Base-by-base conservation (phyloP, 2,329 filamentous ascomycete species). In the Pleoardoris graminearum region DNA sequence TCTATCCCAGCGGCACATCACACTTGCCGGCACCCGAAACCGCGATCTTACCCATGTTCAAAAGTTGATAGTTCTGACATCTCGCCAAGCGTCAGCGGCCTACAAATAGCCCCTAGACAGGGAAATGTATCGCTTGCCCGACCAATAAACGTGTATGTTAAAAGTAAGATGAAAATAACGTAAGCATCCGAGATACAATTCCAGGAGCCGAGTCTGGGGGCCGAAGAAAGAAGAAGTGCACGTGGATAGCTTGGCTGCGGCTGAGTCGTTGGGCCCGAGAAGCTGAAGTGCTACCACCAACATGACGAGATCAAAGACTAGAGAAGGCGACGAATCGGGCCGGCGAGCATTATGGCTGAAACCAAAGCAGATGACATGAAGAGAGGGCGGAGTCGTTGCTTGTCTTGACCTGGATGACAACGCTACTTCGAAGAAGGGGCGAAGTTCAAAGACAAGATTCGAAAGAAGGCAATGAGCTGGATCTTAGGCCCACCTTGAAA, bases 21-120 rank as follows among this genome's bases (percentile, higher is more conserved):
- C 21, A 22, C 8, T 12, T 17, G 4, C 10, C 3, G 19, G n/a
- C 5, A 16, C 30, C 43, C 36, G 21, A 23, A 27, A 33, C 21
- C 22, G 14, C 21, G 14, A 46, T 36, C 19, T 46, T 12, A 27
- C 43, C 21, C 22, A 21, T 4, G 17, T 11, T 33, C 4, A n/a
- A 25, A 14, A 17, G n/a, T 17, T 12, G 6, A 14, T 16, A 21
- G 25, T 36, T 36, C 14, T 35, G 32, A 37, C 33, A 37, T 8
- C 32, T 47, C n/a, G 43, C 43, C 30, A 46, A 35, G 43, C n/a
- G 30, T 46, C 43, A 46, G 43, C 43, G 29, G 21, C 12, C 43
- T 46, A 35, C 43, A 46, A 35, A 45, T 36, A 46, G 43, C 30
- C 14, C 7, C 1, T 8, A 25, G n/a, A 16, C 2, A 23, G 12